Base-by-base conservation (phyloP, 2,329 filamentous ascomycete species). In the Ophiosphaerella narmari region DNA sequence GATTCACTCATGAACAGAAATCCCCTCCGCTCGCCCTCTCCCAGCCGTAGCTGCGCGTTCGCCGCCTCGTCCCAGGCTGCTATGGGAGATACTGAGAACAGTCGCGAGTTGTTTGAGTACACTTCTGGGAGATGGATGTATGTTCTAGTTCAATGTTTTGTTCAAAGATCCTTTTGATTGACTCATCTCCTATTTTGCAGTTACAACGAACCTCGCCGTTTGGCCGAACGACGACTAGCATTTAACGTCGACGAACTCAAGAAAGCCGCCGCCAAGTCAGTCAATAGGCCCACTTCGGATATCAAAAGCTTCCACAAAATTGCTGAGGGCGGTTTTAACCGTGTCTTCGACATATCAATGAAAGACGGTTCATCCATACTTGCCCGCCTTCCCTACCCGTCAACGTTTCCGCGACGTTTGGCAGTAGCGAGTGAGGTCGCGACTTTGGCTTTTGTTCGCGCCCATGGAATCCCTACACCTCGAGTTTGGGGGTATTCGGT, bases 381-480 rank as follows among this genome's bases (percentile, higher is more conserved):
- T 37, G 68, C 65, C 5, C 60, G 67, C 18, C 52, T 75, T 11
- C 73, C 71, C 3, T 74, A 74, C 48, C 66, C 65, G 3, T 59
- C 53, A 5, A 69, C 70, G 18, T 52, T 63, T 7, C 55, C 67
- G 14, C 47, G 62, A 43, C 54, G 49, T 14, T 50, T 65, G 26
- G 66, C 65, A 16, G 65, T 70, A 12, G 71, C 69, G 14, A 74
- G 71, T 53, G 69, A 75, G 52, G 71, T 73, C n/a, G 71, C 73
- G 29, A 74, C 69, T 2, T 50, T 72, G 49, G 62, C 60, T 18
- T 65, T 69, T 54, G 47, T 71, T n/a, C 71, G 65, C 8, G 36
- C 41, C 3, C 54, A 62, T 43, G 63, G 55, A 1, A 54, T 72
- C 11, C 60, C 67, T 14, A 53, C 55, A 33, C 68, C 66, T 11